Base-by-base conservation (phyloP, 2,329 filamentous ascomycete species). In the Beauveria scarabaeidicola region DNA sequence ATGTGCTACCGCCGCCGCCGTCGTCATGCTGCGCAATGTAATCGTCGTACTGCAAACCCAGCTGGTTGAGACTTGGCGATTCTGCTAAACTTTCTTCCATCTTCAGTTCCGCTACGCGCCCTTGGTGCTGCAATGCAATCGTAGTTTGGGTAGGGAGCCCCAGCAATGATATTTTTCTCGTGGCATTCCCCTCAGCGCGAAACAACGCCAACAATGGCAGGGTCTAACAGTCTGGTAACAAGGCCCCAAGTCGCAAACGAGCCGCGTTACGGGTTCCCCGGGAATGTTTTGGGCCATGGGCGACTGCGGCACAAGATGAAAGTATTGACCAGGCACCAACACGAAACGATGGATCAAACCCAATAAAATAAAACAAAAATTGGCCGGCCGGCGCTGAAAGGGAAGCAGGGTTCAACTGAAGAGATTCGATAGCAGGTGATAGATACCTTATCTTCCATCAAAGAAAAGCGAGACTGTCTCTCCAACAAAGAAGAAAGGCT, bases 1-100 rank as follows among this genome's bases (percentile, higher is more conserved):
- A 47, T 56, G 43, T 47, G 53, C 43, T 56, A 36, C 32, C 50
- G 36, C 40, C 41, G 52, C 40, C 25, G 52, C 23, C 52, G 52
- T 43, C 41, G 53, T 47, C 52, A 47, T 47, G 29, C 23, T 56
- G 53, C 23, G 53, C 41, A 21, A 47, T 56, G 43, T 56, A 21
- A 47, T 27, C 13, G 32, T 15, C 32, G 43, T 41, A 21, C 15
- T 29, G 52, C 15, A 19, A 52, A 40, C 19, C 19, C 50, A n/a
- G 29, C 50, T 19, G 40, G 5, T 8, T 17, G 38, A 27, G 38
- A 17, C 41, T 13, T 13, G 21, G 52, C 27, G 41, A 11, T 19
- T 56, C 27, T 23, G 25, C 53, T 32, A 17, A 27, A 47, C 8
- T 15, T 25, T 43, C n/a, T 27, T 27, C 5, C 25, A 38, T 48